Evolutionary conservation across 805 yeast species (phyloP), one percentile per base, ranked within the genome.

Genomic region (Candida nitratophila): DNA sequence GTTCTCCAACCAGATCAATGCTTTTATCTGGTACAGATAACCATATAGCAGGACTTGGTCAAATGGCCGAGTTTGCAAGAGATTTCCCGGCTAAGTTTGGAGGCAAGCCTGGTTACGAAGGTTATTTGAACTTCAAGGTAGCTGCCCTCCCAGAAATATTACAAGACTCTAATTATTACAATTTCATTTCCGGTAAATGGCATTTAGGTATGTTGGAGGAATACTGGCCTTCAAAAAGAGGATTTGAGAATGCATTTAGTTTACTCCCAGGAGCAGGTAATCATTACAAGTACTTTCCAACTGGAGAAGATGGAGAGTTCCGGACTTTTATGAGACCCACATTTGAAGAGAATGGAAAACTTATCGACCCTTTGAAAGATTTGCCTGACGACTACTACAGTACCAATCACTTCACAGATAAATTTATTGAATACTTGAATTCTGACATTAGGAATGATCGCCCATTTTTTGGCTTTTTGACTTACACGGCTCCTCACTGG

Each of bases 401-500:
- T 32, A 65, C 78, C 2, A 58, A 66, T 17, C 65, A 55, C 45
- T 76, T 66, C 55, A 74, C 79, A 14, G 66, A 66, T 41, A 70
- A 65, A 47, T 68, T 65, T 12, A 46, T 76, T 35, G 70, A 67
- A 24, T 68, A 58, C 37, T 53, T 71, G 44, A 52, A 58, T 40
- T 50, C 55, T 9, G 50, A 56, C 14, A 44, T 48, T 4, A 59
- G 76, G 40, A 50, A 52, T 4, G 73, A 62, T n/a, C 61, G 73
- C 50, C 83, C 83, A 10, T 78, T 74, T 48, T 73, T 77, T 45
- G 77, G 79, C 3, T 57, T 65, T 21, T 60, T 79, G 45, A 78
- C 83, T 7, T 77, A 74, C 51, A 76, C 82, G 4, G 83, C 84
- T 1, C 84, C 83, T 3, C 83, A 78, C 53, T 79, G 84, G 83